Percentiles rank a stretch among this genome's conserved stretches.
Conservation (phyloP, 2,329 filamentous ascomycete genomes). For the Talaromyces rugulosus region DNA sequence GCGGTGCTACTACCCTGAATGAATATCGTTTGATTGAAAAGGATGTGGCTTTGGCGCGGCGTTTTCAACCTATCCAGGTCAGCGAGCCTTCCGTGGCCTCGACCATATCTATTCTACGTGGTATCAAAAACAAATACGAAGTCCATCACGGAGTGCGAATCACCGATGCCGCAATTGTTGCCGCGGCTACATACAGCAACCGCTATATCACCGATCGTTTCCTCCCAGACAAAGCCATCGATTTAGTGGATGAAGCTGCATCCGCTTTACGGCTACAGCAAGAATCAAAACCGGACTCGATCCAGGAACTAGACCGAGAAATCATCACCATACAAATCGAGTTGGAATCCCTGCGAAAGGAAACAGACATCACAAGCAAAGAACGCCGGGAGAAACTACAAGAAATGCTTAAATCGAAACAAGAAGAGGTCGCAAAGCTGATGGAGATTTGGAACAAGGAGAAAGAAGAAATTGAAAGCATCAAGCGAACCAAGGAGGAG, state of each 20-base stretch:
- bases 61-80: slow-evolving; percentile 94
- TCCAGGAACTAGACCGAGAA: slow-evolving; percentile 85
- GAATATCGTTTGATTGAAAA: slow-evolving; percentile 96
- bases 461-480: slow-evolving; percentile 73
- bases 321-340: slow-evolving; percentile 99
- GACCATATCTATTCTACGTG: slow-evolving; percentile 89
- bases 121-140: slow-evolving; percentile 97
- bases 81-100: slow-evolving; percentile 86
- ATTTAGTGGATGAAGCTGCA: slow-evolving; percentile 92
- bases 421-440: slow-evolving; percentile 70
- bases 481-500: slow-evolving; percentile 85
- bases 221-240: slow-evolving; percentile 94
- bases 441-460: slow-evolving; percentile 89
- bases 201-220: slow-evolving; percentile 96
- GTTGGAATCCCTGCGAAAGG: slow-evolving; percentile 87
- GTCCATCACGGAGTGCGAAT: slow-evolving; percentile 96
- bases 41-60: slow-evolving; percentile 83
- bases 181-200: slow-evolving; percentile 87
- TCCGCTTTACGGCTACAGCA: slow-evolving; percentile 87
- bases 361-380: slow-evolving; percentile 82
- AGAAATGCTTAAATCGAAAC: slow-evolving; percentile 66
- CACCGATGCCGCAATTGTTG: slow-evolving; percentile 85
- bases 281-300: slow-evolving; percentile 93
- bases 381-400: slow-evolving; percentile 86
- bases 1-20: slow-evolving; percentile 85